phyloP scores from a whole-genome alignment of 257 asterid genomes.

The Capsicum rhomboideum region DNA sequence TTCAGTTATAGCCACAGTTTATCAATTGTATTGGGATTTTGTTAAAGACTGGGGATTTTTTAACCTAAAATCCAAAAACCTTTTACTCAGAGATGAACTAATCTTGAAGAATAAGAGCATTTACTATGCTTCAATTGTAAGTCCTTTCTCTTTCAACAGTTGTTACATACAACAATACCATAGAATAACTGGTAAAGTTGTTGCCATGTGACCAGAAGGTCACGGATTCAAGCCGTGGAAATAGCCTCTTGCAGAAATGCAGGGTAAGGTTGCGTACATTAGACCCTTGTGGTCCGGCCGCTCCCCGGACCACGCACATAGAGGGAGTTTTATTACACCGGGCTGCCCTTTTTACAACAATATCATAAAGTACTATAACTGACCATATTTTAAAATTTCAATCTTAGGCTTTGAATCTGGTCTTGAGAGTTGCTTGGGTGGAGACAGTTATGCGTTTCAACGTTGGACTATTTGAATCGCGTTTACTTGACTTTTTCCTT shows the following conservation, averaged over 20 bases:
- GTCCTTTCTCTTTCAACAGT: slow-evolving; percentile 9
- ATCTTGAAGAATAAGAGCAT: slow-evolving; percentile 59
- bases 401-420: slow-evolving; percentile 58
- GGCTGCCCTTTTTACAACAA: background rate
- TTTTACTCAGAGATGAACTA: slow-evolving; percentile 78
- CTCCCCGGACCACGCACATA: too few relatives aligned
- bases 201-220: too few relatives aligned
- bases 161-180: background rate
- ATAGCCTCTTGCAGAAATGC: too few relatives aligned
- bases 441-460: slow-evolving; percentile 67
- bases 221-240: too few relatives aligned
- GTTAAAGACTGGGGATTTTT: slow-evolving; percentile 94
- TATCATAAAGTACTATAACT: background rate
- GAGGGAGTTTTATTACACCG: too few relatives aligned
- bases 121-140: slow-evolving; percentile 82
- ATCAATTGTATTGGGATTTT: slow-evolving; percentile 93
- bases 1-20: slow-evolving; percentile 65
- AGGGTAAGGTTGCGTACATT: too few relatives aligned
- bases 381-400: background rate
- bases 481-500: slow-evolving; percentile 60
- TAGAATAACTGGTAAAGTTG: too few relatives aligned
- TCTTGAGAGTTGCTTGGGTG: slow-evolving; percentile 84
- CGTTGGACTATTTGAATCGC: slow-evolving; percentile 44
- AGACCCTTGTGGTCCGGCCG: too few relatives aligned
- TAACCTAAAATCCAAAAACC: slow-evolving; percentile 49